These are phyloP conservation scores for Trichaptum fuscoviolaceum DNA, from an alignment of 768 basidiomycete genomes.

Conservation along the genomic window DNA sequence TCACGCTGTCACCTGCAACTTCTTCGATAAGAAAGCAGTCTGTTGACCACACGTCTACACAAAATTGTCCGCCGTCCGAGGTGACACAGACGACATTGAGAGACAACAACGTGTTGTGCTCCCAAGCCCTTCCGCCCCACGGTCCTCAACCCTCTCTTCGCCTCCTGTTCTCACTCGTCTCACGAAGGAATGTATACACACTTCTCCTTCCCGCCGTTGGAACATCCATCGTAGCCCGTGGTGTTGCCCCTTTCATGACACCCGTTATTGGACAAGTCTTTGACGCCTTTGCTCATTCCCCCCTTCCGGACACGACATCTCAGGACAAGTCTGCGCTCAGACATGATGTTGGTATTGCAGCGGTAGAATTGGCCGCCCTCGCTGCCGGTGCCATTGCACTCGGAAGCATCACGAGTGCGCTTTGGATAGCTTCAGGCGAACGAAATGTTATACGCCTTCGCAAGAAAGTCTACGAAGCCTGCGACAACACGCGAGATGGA, in stretches of 20 bases:
- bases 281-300: constrained; percentile 60
- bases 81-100: constrained; percentile 24
- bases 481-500: constrained; percentile 68
- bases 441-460: constrained; percentile 66
- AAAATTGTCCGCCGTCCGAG: constrained; percentile 1
- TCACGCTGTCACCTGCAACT: constrained; percentile 8
- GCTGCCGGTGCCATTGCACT: constrained; percentile 65
- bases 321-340: constrained; percentile 37
- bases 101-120: constrained; percentile 21
- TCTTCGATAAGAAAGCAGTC: background rate
- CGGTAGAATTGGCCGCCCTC: constrained; percentile 62
- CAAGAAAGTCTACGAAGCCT: constrained; percentile 58
- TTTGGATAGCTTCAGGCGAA: constrained; percentile 91
- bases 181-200: constrained; percentile 47
- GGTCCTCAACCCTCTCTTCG: constrained; percentile 44
- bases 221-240: constrained; percentile 59
- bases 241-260: constrained; percentile 84
- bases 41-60: constrained; percentile 16
- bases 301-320: constrained; percentile 29
- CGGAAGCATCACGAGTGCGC: constrained; percentile 65
- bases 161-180: constrained; percentile 63
- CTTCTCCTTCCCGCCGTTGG: constrained; percentile 60
- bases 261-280: constrained; percentile 74
- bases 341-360: constrained; percentile 51
- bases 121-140: constrained; percentile 25